Evolutionary conservation across 2,329 filamentous ascomycete genomes (phyloP).

Genomic region (Teratosphaeria epicoccoides): DNA sequence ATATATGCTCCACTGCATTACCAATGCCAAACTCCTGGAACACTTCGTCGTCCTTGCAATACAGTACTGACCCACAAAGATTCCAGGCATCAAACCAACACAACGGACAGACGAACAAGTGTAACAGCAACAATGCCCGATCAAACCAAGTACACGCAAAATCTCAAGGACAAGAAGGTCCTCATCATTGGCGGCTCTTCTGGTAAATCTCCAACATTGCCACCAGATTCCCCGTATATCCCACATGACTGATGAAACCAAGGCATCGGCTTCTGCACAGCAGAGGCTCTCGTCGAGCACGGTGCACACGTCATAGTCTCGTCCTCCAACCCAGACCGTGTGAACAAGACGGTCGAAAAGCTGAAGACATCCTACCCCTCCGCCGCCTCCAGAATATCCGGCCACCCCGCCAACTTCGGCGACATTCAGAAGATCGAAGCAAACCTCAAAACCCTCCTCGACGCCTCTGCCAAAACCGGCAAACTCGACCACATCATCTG

Average conservation of each 20-base stretch:
- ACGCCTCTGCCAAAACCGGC: slow-evolving; percentile 15
- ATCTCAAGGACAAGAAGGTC: slow-evolving; percentile 37
- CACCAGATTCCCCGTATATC: background rate
- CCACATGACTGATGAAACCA: slow-evolving; percentile 10
- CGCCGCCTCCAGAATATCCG: slow-evolving; percentile 29
- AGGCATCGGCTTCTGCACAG: slow-evolving; percentile 53
- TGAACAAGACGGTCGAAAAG: slow-evolving; percentile 37
- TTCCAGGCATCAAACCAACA: background rate
- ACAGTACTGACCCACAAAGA: no score
- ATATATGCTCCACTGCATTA: no score
- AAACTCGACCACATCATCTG: slow-evolving; percentile 47
- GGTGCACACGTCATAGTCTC: slow-evolving; percentile 49
- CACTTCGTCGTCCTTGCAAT: no score
- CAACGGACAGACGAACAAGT: background rate
- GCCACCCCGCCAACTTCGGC: slow-evolving; percentile 40
- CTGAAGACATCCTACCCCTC: slow-evolving; percentile 37
- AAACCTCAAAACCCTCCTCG: slow-evolving; percentile 39
- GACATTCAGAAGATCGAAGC: slow-evolving; percentile 36
- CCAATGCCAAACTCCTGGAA: no score
- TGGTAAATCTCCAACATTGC: slow-evolving; percentile 12
- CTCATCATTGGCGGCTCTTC: slow-evolving; percentile 53
- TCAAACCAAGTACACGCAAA: slow-evolving; percentile 37
- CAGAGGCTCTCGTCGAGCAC: slow-evolving; percentile 46
- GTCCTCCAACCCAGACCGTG: slow-evolving; percentile 43
- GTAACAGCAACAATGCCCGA: slow-evolving; percentile 29